Evolutionary conservation across 1,139 yeast genomes (phyloP), one percentile per base, ranked within the genome.

Genomic region (Geotrichum reessii): DNA sequence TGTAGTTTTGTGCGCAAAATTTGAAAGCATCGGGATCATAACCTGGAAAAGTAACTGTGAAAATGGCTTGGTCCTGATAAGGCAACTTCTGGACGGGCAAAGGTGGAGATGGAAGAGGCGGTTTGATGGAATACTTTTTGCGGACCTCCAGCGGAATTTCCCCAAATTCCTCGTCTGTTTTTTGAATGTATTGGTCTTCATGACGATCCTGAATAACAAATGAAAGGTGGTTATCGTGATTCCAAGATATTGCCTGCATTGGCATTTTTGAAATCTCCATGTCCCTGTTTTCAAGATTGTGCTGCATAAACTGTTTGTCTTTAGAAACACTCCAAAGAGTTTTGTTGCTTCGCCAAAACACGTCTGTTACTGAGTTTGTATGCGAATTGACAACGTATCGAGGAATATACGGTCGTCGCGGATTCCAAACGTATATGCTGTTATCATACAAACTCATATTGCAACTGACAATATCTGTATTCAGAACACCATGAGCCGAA

Each of bases 391-490:
- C 75, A 3, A 85, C 78, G 66, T 86, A 83, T 56, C 81, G 79
- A 0, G 99, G 97, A 14, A 92, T 81, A 68, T 81, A 86, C 64
- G 85, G 88, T 61, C 97, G 76, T 50, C 80, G 79, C 53, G 92
- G 76, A 56, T 85, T 84, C 81, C 90, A 93, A 1, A 90, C 79
- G 48, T 87, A 83, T 6, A 90, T 79, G 21, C 84, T 80, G 11
- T 89, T 81, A 67, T 89, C 96, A 65, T 87, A 92, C 55, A 70
- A 65, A 59, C 86, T 86, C 65, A 88, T 75, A 61, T 86, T 87
- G 69, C 87, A 86, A 55, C 88, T 81, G 0, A 96, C 97, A 65
- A 91, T 78, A 64, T 87, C 85, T 17, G 60, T 55, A 37, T 66
- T 61, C 17, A 62, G 49, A 22, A 66, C 64, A 8, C 63, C 61